phyloP scores from a whole-genome alignment of 176 grass and related monocot species.

The Cymbopogon citratus region DNA sequence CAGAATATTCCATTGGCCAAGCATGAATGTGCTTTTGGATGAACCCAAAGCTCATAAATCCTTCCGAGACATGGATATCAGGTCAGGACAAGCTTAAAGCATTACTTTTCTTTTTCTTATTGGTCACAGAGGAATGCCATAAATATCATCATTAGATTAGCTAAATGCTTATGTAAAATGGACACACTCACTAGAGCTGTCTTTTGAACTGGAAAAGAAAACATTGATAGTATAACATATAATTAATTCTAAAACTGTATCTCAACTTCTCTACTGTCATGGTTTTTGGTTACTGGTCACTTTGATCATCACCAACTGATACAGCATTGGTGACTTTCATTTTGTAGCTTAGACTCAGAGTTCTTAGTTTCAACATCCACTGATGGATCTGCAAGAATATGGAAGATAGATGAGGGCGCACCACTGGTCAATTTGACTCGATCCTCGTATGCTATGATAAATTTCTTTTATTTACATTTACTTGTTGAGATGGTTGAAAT shows the following conservation, averaged over 20 bases:
- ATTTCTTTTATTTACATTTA: neutral
- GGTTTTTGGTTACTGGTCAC: neutral
- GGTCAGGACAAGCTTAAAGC: constrained; percentile 35
- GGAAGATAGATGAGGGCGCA: constrained; percentile 79
- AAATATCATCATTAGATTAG: constrained; percentile 15
- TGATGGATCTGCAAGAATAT: constrained; percentile 97
- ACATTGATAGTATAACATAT: neutral
- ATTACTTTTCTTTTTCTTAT: neutral
- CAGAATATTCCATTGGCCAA: constrained; percentile 93
- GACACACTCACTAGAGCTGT: constrained; percentile 4
- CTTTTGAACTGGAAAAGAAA: neutral
- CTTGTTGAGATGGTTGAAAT: constrained; percentile 17
- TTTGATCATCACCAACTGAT: constrained; percentile 14
- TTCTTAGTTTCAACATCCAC: constrained; percentile 90
- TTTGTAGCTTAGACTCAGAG: constrained; percentile 91
- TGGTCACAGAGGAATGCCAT: neutral
- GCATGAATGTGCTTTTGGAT: constrained; percentile 79
- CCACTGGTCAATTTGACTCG: constrained; percentile 77
- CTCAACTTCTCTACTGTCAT: neutral
- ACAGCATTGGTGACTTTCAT: constrained; percentile 9
- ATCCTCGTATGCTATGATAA: constrained; percentile 42
- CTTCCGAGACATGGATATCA: constrained; percentile 97
- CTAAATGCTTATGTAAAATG: constrained; percentile 16
- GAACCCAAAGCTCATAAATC: constrained; percentile 96
- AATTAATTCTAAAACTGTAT: neutral